Base-by-base conservation (phyloP, 768 basidiomycete species). In the Amanita thiersii region DNA sequence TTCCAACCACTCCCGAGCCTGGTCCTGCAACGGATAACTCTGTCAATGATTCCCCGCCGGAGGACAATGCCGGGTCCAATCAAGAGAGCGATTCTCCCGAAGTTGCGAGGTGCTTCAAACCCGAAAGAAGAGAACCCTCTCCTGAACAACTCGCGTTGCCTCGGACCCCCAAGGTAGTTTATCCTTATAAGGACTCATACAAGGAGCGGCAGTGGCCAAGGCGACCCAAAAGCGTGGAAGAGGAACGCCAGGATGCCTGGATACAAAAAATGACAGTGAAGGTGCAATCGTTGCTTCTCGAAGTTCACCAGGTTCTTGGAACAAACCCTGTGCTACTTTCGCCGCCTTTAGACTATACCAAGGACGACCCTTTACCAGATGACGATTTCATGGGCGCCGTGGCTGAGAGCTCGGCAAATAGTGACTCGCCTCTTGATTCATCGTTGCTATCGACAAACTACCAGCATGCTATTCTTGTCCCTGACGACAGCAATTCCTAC, bases 281-380 rank as follows among this genome's bases (percentile, higher is more conserved):
- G 34, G 42, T 43, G 11, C 42, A 43, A 29, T 36, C 26, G 18
- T 20, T 43, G 7, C 42, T 43, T 4, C 42, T 29, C 10, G 34
- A 43, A 17, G 42, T 32, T 12, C 23, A 37, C 12, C 9, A 37
- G 5, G 34, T 43, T 7, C 42, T 43, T 14, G 42, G 34, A 14
- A 19, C 42, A 3, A 17, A 25, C 31, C 2, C 20, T 4, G 24
- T n/a, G 10, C 12, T 35, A 7, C 6, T 28, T 28, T 28, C 26
- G 7, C 7, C n/a, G 26, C 26, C 26, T 28, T 28, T n/a, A n/a
- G n/a, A n/a, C n/a, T n/a, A n/a, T n/a, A n/a, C n/a, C n/a, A n/a
- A n/a, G n/a, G n/a, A n/a, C n/a, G n/a, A n/a, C n/a, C n/a, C n/a
- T n/a, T n/a, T n/a, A n/a, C n/a, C n/a, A n/a, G n/a, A n/a, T n/a